Evolutionary conservation across 1,284 basidiomycete genomes (phyloP), one percentile per base, ranked within the genome.

Genomic region (Anthracocystis setariae): DNA sequence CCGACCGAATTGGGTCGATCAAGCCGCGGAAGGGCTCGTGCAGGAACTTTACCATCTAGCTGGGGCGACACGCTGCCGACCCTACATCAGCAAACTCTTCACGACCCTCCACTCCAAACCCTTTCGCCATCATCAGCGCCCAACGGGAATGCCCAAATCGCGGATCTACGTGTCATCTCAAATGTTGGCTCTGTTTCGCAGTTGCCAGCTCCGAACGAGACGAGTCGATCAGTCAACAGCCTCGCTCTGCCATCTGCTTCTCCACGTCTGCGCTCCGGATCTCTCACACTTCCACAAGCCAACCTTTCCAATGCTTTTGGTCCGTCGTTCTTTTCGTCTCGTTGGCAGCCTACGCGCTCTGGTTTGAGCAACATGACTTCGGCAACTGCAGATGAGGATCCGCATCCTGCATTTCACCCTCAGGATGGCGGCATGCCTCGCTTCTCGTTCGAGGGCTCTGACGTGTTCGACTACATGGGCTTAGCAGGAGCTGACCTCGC

Each of bases 381-480:
- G 1, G 58, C 54, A n/a, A 15, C 51, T 3, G 32, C 47, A 13
- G 63, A 66, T 9, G 63, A 67, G 8, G 59, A 62, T 4, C 17
- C 50, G 2, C 33, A 15, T 10, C 52, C 45, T 18, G 47, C 46
- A 0, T 48, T 44, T n/a, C 27, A 51, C 5, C 12, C 37, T 2
- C 37, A 40, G 8, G 53, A 68, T 33, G 61, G 46, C 2, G 7
- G 33, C n/a, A 44, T 23, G 17, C 53, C 53, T 32, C 58, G 51
- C 8, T 57, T 69, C 62, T 55, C 71, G 10, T 65, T 69, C 35
- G 59, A 61, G 49, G 54, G 46, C 13, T 23, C 54, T 10, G 59
- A 70, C 47, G 80, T 74, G 49, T 67, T 81, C 24, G 73, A 81
- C 47, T 80, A 78, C 33, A 69, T 81, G 23, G 76, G 78, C 24